These are phyloP conservation scores for Ogataea dorogensis DNA, from an alignment of 805 yeast species.

Conservation along the genomic window DNA sequence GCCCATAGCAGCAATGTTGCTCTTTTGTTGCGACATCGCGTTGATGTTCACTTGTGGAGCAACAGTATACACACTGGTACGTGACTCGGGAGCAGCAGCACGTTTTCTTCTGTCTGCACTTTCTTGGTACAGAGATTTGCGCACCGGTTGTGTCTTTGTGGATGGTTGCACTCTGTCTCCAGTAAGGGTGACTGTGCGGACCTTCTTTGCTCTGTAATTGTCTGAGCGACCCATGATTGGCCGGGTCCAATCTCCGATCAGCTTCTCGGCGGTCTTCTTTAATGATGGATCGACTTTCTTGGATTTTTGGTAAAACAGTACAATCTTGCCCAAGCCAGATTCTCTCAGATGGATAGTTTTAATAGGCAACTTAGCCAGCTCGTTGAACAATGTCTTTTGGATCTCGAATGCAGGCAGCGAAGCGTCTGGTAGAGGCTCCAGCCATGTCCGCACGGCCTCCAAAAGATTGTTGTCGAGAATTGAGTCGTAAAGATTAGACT, in stretches of 20 bases:
- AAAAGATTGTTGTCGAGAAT: conserved; percentile 89
- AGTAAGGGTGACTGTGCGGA: conserved; percentile 68
- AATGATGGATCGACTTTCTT: conserved; percentile 84
- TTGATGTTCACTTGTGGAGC: conserved; percentile 78
- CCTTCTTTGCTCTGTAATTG: conserved; percentile 83
- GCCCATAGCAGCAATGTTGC: conserved; percentile 40
- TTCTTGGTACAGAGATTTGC: conserved; percentile 74
- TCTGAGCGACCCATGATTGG: conserved; percentile 96
- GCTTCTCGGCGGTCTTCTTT: conserved; percentile 83
- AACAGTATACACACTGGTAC: conserved; percentile 82
- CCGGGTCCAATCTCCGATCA: conserved; percentile 97
- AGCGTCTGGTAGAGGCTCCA: conserved; percentile 97
- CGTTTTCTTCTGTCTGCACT: conserved; percentile 89
- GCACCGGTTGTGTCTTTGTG: conserved; percentile 26
- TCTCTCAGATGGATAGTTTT: conserved; percentile 95
- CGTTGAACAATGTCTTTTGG: conserved; percentile 79
- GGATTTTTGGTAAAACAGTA: conserved; percentile 89
- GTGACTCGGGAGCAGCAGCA: conserved; percentile 93
- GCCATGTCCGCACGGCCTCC: conserved; percentile 94
- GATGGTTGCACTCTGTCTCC: conserved; percentile 46
- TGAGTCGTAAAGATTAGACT: conserved; percentile 85
- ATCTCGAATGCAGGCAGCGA: conserved; percentile 97
- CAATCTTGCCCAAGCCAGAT: conserved; percentile 89
- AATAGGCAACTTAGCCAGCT: conserved; percentile 78
- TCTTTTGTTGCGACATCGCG: conserved; percentile 39